Evolutionary conservation across 345 rosid genomes (phyloP).

Genomic region (Syzygium jambos): DNA sequence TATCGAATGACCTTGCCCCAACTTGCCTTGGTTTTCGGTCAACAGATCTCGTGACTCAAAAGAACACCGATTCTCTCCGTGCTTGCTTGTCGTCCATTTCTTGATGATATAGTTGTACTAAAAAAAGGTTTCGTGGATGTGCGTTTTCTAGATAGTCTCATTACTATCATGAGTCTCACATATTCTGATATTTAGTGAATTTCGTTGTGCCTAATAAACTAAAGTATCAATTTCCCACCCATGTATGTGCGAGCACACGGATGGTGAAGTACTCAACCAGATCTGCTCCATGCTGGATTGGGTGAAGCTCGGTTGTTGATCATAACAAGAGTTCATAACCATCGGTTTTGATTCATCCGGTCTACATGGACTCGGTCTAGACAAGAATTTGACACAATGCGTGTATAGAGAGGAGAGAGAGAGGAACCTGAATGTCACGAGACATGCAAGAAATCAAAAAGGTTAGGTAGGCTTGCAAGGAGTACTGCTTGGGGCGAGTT

Average conservation of each 20-base stretch:
- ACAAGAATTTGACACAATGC: neutral
- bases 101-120: neutral
- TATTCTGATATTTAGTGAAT: neutral
- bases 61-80: neutral
- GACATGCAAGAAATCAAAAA: slow-evolving; percentile 46
- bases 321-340: neutral
- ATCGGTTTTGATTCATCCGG: neutral
- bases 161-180: neutral
- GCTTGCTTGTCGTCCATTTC: neutral
- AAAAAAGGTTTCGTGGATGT: neutral
- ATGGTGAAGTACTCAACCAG: neutral
- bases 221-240: neutral
- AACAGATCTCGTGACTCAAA: neutral
- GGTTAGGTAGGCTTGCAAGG: slow-evolving; percentile 37
- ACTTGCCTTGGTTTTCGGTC: neutral
- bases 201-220: neutral
- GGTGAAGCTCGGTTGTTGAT: neutral
- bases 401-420: neutral
- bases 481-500: slow-evolving; percentile 47
- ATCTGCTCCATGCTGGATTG: neutral
- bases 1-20: neutral
- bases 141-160: neutral
- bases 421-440: slow-evolving; percentile 37
- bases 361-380: neutral
- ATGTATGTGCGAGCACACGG: neutral